A percentile compares a stretch with the other conserved stretches of the same genome.
These are phyloP conservation scores for Rhizopus arrhizus DNA, from an alignment of 371 early-diverging fungal species.

Conservation along the genomic window DNA sequence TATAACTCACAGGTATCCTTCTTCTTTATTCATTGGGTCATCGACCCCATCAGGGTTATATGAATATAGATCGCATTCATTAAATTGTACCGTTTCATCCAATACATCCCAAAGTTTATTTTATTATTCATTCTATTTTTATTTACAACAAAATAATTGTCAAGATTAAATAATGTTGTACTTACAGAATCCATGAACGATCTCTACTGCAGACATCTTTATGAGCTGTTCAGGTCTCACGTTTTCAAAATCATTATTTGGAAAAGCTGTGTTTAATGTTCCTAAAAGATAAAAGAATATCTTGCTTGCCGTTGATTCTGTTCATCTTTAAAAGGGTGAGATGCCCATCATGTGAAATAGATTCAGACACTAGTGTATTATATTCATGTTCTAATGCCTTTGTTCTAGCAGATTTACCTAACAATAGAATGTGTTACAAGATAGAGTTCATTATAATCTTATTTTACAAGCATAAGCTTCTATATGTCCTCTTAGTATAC, in stretches of 20 bases:
- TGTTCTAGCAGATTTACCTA: slow-evolving; percentile 89
- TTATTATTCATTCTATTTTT: slow-evolving; percentile 26
- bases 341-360: slow-evolving; percentile 62
- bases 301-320: slow-evolving; percentile 74
- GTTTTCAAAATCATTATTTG: slow-evolving; percentile 94
- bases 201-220: slow-evolving; percentile 69
- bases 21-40: slow-evolving; percentile 89
- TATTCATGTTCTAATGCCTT: slow-evolving; percentile 82
- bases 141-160: slow-evolving; percentile 61
- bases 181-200: slow-evolving; percentile 84
- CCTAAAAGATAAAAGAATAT: slow-evolving; percentile 90
- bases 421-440: too few species aligned
- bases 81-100: slow-evolving; percentile 77
- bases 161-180: slow-evolving; percentile 81
- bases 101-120: slow-evolving; percentile 77
- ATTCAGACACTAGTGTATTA: slow-evolving; percentile 47
- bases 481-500: slow-evolving; percentile 70
- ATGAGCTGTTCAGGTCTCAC: slow-evolving; percentile 85
- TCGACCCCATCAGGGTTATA: slow-evolving; percentile 84
- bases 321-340: slow-evolving; percentile 74
- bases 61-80: slow-evolving; percentile 85
- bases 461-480: slow-evolving; percentile 89
- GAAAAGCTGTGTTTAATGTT: slow-evolving; percentile 90
- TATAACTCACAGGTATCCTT: slow-evolving; percentile 59
- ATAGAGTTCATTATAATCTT: background rate